phyloP scores from a whole-genome alignment of 2,329 filamentous ascomycete genomes.

The Pseudogymnoascus sp. region DNA sequence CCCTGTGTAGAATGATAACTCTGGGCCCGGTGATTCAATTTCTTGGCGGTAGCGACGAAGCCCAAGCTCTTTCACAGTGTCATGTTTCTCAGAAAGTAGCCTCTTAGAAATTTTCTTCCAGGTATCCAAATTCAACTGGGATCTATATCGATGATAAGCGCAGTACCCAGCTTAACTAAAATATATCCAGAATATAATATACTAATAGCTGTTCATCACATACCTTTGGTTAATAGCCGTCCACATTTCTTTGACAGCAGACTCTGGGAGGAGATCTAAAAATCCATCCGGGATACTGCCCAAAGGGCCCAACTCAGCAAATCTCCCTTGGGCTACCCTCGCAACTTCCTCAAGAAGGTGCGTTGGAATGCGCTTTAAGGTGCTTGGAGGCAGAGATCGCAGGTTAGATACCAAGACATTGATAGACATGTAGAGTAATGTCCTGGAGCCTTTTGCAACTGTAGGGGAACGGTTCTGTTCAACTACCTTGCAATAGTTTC shows the following conservation, averaged over 20 bases:
- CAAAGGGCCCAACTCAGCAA: background rate
- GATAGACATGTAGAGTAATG: conserved; percentile 20
- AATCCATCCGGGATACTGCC: background rate
- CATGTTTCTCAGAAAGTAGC: conserved; percentile 16
- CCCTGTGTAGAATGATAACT: conserved; percentile 21
- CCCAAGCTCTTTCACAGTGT: conserved; percentile 16
- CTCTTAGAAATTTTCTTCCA: conserved; percentile 25
- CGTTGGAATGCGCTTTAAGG: conserved; percentile 19
- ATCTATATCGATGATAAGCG: conserved; percentile 15
- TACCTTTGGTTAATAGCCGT: conserved; percentile 19
- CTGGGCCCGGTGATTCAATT: conserved; percentile 18
- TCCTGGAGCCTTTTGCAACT: conserved; percentile 16
- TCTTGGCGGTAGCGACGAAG: conserved; percentile 20
- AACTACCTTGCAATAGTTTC: background rate
- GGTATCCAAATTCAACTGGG: conserved; percentile 20
- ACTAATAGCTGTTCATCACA: background rate
- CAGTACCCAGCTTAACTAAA: background rate
- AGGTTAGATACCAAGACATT: conserved; percentile 21
- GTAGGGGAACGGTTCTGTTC: background rate
- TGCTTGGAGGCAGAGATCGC: conserved; percentile 16
- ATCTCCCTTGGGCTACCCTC: background rate
- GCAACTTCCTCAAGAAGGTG: background rate
- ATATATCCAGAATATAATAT: background rate
- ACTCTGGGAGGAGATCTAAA: background rate
- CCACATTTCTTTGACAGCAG: conserved; percentile 20